Evolutionary conservation across 306 rosid genomes (phyloP).

Genomic region (Lathyrus tuberosus): DNA sequence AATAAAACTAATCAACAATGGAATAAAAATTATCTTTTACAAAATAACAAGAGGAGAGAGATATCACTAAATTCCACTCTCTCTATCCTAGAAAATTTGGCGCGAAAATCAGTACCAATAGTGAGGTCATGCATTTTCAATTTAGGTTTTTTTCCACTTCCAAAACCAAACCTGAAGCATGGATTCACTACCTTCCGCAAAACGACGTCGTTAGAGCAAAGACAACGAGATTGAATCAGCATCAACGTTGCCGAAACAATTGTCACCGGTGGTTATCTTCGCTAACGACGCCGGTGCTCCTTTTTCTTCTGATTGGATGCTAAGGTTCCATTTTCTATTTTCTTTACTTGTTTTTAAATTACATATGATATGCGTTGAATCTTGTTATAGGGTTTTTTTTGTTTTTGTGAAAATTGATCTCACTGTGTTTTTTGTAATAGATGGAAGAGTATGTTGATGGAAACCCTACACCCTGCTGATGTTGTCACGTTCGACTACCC

Average conservation of each 20-base stretch:
- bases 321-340: constrained; percentile 48
- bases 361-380: constrained; percentile 13
- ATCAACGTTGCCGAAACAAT: constrained; percentile 24
- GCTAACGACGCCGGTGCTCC: constrained; percentile 96
- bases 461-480: constrained; percentile 68
- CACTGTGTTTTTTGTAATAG: constrained; percentile 41
- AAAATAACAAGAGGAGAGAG: too few relatives aligned
- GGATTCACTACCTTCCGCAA: constrained; percentile 64
- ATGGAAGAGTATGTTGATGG: constrained; percentile 73
- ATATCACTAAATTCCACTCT: too few relatives aligned
- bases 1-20: too few relatives aligned
- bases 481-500: constrained; percentile 89
- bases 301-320: constrained; percentile 89
- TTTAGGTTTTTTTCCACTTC: constrained; percentile 10
- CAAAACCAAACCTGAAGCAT: constrained; percentile 34
- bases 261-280: constrained; percentile 74
- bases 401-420: constrained; percentile 21
- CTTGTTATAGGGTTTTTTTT: background rate
- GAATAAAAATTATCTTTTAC: too few relatives aligned
- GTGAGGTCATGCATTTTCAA: background rate
- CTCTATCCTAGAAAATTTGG: constrained; percentile 32
- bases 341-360: background rate
- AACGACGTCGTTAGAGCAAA: constrained; percentile 62
- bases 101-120: constrained; percentile 45
- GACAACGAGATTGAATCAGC: constrained; percentile 41